Evolutionary conservation across 495 filamentous ascomycete species (phyloP), one percentile per base, ranked within the genome.

Genomic region (Penicillium tannophilum): DNA sequence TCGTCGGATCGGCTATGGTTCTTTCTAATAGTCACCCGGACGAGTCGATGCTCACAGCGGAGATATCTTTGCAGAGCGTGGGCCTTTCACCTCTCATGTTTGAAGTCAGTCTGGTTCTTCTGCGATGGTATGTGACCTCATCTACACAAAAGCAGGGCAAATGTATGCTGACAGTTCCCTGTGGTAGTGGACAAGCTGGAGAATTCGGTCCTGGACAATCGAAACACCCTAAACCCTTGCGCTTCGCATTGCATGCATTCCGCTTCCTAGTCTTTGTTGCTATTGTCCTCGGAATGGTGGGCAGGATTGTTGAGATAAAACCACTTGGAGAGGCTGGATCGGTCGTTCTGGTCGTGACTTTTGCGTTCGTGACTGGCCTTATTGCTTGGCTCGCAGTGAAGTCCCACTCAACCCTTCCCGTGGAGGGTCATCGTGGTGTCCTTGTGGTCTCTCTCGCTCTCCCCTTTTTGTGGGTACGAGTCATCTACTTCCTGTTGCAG

Each of bases 11-110:
- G 3, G 69, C 64, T 12, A 55, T 74, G 52, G 53, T 71, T 23
- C 55, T 74, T n/a, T 63, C 67, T 2, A 62, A 52, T 16, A 49
- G 61, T 9, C 26, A 55, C 23, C 66, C 71, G 7, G 20, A 28
- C 49, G 30, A 65, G 42, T 54, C 61, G 8, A 62, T 70, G 53
- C 50, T 72, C 31, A 70, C 65, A 30, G 63, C 68, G 5, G 70
- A 69, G 47, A 54, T 58, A 12, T 53, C 57, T 9, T 33, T 74
- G 56, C 70, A 67, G 63, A 66, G 68, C 23, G 63, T 70, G 33
- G 72, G 72, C 11, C 68, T 75, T 20, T 73, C 72, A 44, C 70
- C 70, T 35, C 64, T 75, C 28, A 55, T 75, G 23, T 71, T 75
- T 46, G 72, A 75, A 63, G 68, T 73, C 30, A 73, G 70, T 49